Evolutionary conservation across 1,284 basidiomycete species (phyloP), one percentile per base, ranked within the genome.

Genomic region (Ceratobasidium sp.): DNA sequence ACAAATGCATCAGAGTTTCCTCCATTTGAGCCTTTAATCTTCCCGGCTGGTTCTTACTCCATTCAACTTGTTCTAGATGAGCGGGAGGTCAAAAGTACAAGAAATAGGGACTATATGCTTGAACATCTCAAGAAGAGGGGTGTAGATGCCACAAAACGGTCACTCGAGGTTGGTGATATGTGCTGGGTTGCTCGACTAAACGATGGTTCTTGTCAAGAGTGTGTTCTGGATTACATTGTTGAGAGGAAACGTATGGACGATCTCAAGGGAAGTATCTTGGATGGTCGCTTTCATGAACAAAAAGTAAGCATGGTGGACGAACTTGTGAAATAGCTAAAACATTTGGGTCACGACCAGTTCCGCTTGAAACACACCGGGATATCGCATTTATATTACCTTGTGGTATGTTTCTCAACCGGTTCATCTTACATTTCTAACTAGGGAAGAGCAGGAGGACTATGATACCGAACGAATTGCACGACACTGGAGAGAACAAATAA

Each of bases 201-300:
- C 2, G 84, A 85, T 30, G 39, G 36, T 2, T 30, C 27, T 6
- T 19, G 25, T n/a, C 11, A 19, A 25, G 76, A 75, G 59, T 83
- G 56, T 69, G 83, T 84, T 14, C 75, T 85, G 42, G 83, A 85
- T 71, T 82, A 79, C 64, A 81, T 85, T 9, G 78, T 83, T 2
- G 84, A 85, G 76, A 74, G 84, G 50, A 85, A 85, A 73, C 72
- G 83, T 19, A 74, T 84, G 21, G 83, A 85, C 68, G 84, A 85
- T 75, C 71, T 85, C 50, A 66, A 71, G 19, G 77, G 77, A 33
- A 83, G 82, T 56, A 81, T 85, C 68, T 74, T 77, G 23, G 84
- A 85, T 70, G 81, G 82, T 3, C 75, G 84, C 19, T 85, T 83
- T 74, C 76, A 77, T 64, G 82, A 83, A 68, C 84, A 85, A 72